Conservation (phyloP, 192 early-diverging fungal species). For the Martensiomyces pterosporus region DNA sequence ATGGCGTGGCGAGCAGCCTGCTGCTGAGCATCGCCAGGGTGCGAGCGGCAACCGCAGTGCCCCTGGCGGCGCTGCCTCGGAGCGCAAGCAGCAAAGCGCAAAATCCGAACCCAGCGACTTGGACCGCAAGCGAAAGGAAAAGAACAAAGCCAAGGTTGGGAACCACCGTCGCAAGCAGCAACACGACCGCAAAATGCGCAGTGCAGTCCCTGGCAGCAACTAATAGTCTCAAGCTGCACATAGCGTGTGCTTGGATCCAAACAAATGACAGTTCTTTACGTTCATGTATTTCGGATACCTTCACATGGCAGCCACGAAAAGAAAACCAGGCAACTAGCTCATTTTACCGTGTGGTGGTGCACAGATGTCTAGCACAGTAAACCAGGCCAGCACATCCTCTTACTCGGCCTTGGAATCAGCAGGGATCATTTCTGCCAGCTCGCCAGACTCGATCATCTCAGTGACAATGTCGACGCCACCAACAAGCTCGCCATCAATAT, state of each 20-base stretch:
- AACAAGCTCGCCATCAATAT: slow-evolving; percentile 85
- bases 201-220: slow-evolving; percentile 7
- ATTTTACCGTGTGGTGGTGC: too few species aligned
- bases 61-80: neutral
- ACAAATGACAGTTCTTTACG: too few species aligned
- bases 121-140: slow-evolving; percentile 51
- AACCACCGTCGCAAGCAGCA: slow-evolving; percentile 75
- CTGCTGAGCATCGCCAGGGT: too few species aligned
- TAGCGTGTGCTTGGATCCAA: too few species aligned
- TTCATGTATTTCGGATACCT: too few species aligned
- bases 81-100: neutral
- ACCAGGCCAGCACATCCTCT: too few species aligned
- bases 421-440: slow-evolving; percentile 62
- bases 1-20: slow-evolving; percentile 53
- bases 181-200: slow-evolving; percentile 66
- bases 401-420: slow-evolving; percentile 29
- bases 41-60: neutral
- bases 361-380: too few species aligned
- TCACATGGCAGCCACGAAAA: too few species aligned
- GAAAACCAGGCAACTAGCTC: too few species aligned
- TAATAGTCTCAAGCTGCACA: too few species aligned
- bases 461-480: slow-evolving; percentile 95
- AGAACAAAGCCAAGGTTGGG: slow-evolving; percentile 61
- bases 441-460: slow-evolving; percentile 78
- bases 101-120: slow-evolving; percentile 11